Evolutionary conservation across 2,329 filamentous ascomycete genomes (phyloP), one percentile per base, ranked within the genome.

Genomic region (Chaetothyriales sp.): DNA sequence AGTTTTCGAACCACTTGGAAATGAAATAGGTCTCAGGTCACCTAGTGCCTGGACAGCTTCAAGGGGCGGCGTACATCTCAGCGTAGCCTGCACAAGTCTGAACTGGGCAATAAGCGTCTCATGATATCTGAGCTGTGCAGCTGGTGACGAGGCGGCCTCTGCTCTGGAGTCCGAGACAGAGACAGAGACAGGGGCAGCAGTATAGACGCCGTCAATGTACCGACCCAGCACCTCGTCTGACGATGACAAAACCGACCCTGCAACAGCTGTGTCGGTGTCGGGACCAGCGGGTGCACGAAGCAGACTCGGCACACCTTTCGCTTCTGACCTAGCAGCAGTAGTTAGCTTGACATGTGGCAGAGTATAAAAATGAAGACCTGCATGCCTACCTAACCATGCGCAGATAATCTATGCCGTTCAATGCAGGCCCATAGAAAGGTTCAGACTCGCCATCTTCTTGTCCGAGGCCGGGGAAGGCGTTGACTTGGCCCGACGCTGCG

Each of bases 141-240:
- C 60, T 18, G 63, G 58, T 10, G 73, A 68, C 19, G 20, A 9
- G 26, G 25, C 25, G 0, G 78, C 72, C 1, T 74, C 69, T 7
- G 39, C 22, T 25, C 3, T n/a, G n/a, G n/a, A n/a, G n/a, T n/a
- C 36, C 26, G 45, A 47, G 8, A 56, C 55, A 19, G 66, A 55
- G 32, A 66, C 61, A 25, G 63, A 53, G 5, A 72, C 68, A 0
- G 78, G 74, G 2, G 75, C 71, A 3, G 81, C 84, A 20, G 83
- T 78, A 64, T 87, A 95, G 39, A 86, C 84, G 47, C 87, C 88
- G 58, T 94, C 85, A 15, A 80, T 71, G 63, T 86, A 92, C 61
- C 79, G 81, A 9, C 83, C 84, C 10, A 15, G 32, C 32, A 39
- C 10, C 8, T 9, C 32, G 15, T 39, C 32, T 15, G 32, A 39